These are phyloP conservation scores for Macrotyloma uniflorum DNA, from an alignment of 306 rosid species.

Conservation along the genomic window DNA sequence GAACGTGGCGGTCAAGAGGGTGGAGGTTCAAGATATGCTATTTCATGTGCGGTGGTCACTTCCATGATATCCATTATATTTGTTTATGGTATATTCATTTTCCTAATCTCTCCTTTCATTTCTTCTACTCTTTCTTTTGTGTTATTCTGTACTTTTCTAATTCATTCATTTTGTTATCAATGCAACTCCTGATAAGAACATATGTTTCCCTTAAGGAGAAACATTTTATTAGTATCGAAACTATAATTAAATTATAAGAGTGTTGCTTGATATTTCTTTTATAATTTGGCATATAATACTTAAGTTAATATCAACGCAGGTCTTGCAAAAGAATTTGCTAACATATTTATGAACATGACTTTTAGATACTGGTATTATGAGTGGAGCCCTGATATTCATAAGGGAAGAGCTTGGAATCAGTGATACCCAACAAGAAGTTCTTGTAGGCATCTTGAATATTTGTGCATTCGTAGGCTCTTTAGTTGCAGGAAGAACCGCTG, in stretches of 20 bases:
- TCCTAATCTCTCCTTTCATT: too few species aligned
- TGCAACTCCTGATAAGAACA: too few species aligned
- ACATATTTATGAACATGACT: neutral
- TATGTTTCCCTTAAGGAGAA: too few species aligned
- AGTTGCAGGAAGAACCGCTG: conserved; percentile 66
- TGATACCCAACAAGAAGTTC: conserved; percentile 60
- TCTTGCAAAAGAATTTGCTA: too few species aligned
- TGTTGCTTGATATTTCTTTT: too few species aligned
- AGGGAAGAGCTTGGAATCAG: conserved; percentile 69
- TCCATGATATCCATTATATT: conserved; percentile 69
- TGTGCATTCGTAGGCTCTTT: conserved; percentile 68
- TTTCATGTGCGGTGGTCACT: conserved; percentile 58
- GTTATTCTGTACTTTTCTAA: neutral
- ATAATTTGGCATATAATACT: too few species aligned
- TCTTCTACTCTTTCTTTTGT: neutral
- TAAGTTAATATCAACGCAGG: too few species aligned
- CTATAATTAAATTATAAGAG: too few species aligned
- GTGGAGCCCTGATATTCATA: conserved; percentile 85
- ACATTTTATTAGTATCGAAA: too few species aligned
- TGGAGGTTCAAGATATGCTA: conserved; percentile 58
- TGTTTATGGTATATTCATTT: conserved; percentile 42
- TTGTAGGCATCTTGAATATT: conserved; percentile 67
- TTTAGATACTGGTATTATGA: conserved; percentile 82
- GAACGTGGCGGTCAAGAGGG: neutral
- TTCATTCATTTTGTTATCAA: too few species aligned